phyloP scores from a whole-genome alignment of 2,329 filamentous ascomycete species.

The Penicillium frequentans region DNA sequence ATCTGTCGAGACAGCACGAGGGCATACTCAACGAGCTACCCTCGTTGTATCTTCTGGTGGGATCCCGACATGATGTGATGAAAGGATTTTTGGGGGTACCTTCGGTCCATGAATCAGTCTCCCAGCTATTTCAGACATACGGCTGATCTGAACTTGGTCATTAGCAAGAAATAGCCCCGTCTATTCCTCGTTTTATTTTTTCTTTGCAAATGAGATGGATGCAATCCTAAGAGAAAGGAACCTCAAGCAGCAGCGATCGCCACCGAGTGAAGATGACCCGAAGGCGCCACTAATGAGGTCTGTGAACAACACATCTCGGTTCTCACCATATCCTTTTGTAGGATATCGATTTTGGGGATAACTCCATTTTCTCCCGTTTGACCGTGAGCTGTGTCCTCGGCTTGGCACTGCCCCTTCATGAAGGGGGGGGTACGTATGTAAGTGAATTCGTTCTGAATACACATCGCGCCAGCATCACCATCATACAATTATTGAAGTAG shows the following conservation, averaged over 20 bases:
- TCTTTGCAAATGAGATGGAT: background rate
- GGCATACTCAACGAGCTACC: constrained; percentile 29
- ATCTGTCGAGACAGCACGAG: constrained; percentile 10
- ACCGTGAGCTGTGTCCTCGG: too few relatives aligned
- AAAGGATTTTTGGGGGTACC: constrained; percentile 7
- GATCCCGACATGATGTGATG: constrained; percentile 23
- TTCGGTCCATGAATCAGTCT: constrained; percentile 7
- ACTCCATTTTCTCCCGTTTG: too few relatives aligned
- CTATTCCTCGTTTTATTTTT: background rate
- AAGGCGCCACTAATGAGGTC: background rate
- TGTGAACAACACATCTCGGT: too few relatives aligned
- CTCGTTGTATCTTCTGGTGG: constrained; percentile 30
- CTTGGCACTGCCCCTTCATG: too few relatives aligned
- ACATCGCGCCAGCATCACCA: too few relatives aligned
- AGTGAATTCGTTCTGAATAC: too few relatives aligned
- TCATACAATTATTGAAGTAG: background rate
- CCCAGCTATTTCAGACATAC: constrained; percentile 13
- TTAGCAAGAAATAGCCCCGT: background rate
- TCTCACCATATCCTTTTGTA: background rate
- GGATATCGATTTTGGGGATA: background rate
- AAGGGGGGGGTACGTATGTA: too few relatives aligned
- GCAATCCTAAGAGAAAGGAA: too few relatives aligned
- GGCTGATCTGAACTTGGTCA: constrained; percentile 8
- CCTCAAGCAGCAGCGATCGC: too few relatives aligned
- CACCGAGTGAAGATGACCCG: background rate